Evolutionary conservation across 371 early-diverging fungal species (phyloP).

Genomic region (Mucor plumbeus): DNA sequence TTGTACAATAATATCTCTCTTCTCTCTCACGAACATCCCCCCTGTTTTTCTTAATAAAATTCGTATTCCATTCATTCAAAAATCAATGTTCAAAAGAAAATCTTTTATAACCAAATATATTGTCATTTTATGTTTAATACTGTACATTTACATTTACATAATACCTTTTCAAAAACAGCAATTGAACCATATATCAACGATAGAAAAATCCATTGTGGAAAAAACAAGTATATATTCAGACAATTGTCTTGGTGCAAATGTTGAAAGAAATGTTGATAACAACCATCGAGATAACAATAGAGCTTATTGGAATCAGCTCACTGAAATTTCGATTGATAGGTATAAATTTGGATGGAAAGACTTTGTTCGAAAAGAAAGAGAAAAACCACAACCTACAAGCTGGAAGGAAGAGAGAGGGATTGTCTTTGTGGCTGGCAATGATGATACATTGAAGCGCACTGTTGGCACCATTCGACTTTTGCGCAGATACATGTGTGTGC

Average conservation of each 20-base stretch:
- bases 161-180: not conserved
- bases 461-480: constrained; percentile 33
- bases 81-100: not conserved
- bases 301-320: constrained; percentile 14
- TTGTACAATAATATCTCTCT: not conserved
- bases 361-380: constrained; percentile 15
- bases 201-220: not conserved
- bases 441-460: constrained; percentile 43
- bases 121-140: not conserved
- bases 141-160: not conserved
- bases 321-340: constrained; percentile 7
- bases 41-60: not conserved
- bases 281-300: constrained; percentile 12
- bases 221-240: not conserved
- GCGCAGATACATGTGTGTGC: constrained; percentile 24
- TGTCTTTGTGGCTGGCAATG: constrained; percentile 46
- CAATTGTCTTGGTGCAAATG: constrained; percentile 2
- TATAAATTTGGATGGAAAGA: constrained; percentile 19
- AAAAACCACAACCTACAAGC: not conserved
- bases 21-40: not conserved
- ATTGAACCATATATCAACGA: not conserved
- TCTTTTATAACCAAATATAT: not conserved
- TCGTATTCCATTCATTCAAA: not conserved
- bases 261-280: constrained; percentile 24
- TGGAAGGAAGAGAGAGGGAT: constrained; percentile 29